A percentile compares a stretch with the other conserved stretches of the same genome.
phyloP scores from a whole-genome alignment of 2,329 filamentous ascomycete species.

The Botrytis deweyae region DNA sequence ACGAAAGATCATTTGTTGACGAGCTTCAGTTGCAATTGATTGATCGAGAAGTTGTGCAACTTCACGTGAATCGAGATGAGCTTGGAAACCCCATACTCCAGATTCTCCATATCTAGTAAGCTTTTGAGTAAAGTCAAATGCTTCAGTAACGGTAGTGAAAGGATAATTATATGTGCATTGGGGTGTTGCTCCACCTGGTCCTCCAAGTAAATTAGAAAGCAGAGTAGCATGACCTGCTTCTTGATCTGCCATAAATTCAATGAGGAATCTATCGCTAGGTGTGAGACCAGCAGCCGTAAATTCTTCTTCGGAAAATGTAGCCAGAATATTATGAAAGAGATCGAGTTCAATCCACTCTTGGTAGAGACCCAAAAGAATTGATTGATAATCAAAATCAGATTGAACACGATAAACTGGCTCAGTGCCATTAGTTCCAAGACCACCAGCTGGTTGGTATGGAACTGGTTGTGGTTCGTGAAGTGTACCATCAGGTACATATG shows the following conservation, averaged over 20 bases:
- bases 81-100: slow-evolving; percentile 77
- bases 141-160: slow-evolving; percentile 70
- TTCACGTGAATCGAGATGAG: slow-evolving; percentile 73
- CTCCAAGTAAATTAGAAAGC: slow-evolving; percentile 74
- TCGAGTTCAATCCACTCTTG: slow-evolving; percentile 86
- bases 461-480: slow-evolving; percentile 67
- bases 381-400: slow-evolving; percentile 82
- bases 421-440: slow-evolving; percentile 59
- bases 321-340: slow-evolving; percentile 74
- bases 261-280: slow-evolving; percentile 66
- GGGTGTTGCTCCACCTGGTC: slow-evolving; percentile 56
- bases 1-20: slow-evolving; percentile 82
- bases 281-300: slow-evolving; percentile 68
- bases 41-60: slow-evolving; percentile 71
- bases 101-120: slow-evolving; percentile 79
- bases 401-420: slow-evolving; percentile 64
- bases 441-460: slow-evolving; percentile 47
- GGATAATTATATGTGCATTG: slow-evolving; percentile 82
- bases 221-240: slow-evolving; percentile 77
- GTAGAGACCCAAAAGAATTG: slow-evolving; percentile 68
- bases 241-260: slow-evolving; percentile 75
- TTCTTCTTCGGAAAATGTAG: slow-evolving; percentile 65
- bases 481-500: slow-evolving; percentile 69
- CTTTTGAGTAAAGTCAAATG: slow-evolving; percentile 81
- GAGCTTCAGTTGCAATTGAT: slow-evolving; percentile 74